Evolutionary conservation across 345 rosid species (phyloP), one percentile per base, ranked within the genome.

Genomic region (Rhodomyrtus tomentosa): DNA sequence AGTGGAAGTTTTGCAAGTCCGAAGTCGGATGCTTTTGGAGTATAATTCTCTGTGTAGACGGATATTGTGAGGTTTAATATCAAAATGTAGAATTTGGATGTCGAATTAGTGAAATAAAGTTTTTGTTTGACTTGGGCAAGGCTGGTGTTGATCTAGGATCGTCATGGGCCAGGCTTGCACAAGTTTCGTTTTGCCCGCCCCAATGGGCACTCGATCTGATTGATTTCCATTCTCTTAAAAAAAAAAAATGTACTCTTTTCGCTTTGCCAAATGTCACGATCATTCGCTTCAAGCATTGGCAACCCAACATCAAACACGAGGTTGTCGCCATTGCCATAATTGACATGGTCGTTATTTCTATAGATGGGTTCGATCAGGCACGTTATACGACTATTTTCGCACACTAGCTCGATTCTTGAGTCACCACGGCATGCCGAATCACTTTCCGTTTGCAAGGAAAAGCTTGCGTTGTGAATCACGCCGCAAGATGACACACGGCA

Each of bases 11-110:
- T 58, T 27, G 18, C 72, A 13, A 27, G 20, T 13, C 32, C 9
- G 27, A n/a, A n/a, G 36, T 58, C 0, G 0, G 20, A 58, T 58
- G 5, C 0, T 56, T 0, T 55, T 0, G 59, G 29, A 55, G 59
- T 24, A 5, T 24, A 55, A 55, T 55, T 25, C 1, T 55, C 42
- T 40, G 7, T 58, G 5, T 27, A 27, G 16, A 56, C n/a, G 42
- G 42, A 40, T 40, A 5, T 22, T 55, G n/a, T 55, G 27, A 55
- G 58, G 27, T 5, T 55, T 55, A n/a, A 55, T 55, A 55, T 59
- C 21, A 29, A 59, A 59, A 38, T 18, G 73, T 59, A 6, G 38
- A 15, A 59, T 27, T 59, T 27, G 73, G 42, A 40, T 2, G 42
- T 40, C 42, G 42, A 40, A 40, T 40, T 40, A 40, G 42, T 40